Conservation (phyloP, 2,329 filamentous ascomycete species). For the Niveomyces coronatus region DNA sequence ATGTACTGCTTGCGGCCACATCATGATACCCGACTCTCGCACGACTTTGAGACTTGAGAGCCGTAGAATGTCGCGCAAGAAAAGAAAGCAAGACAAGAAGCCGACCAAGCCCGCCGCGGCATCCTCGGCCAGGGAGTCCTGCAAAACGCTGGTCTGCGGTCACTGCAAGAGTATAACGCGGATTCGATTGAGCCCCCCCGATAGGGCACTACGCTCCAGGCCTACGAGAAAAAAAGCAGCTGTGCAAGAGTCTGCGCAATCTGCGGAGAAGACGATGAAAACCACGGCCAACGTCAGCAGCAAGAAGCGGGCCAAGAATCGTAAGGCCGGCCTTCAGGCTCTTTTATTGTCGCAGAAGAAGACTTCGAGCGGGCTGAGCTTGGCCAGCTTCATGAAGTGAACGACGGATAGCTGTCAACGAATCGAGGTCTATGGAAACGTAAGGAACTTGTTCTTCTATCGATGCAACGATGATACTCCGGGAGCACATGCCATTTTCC, state of each 20-base stretch:
- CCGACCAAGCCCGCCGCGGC: too few species aligned
- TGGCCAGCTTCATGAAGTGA: constrained; percentile 43
- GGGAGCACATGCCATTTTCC: too few species aligned
- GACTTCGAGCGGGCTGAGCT: constrained; percentile 33
- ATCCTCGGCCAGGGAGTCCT: constrained; percentile 13
- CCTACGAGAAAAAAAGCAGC: constrained; percentile 14
- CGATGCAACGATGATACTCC: too few species aligned
- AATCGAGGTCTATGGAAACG: too few species aligned
- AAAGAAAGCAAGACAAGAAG: background rate
- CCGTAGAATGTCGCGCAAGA: constrained; percentile 7
- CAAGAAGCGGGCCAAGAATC: constrained; percentile 54
- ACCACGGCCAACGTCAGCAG: constrained; percentile 45
- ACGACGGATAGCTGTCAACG: too few species aligned
- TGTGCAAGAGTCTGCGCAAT: background rate
- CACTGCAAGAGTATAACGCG: constrained; percentile 34
- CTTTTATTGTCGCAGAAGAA: constrained; percentile 44
- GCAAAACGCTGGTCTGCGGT: constrained; percentile 35
- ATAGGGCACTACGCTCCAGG: constrained; percentile 17
- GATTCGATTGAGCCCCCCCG: constrained; percentile 30
- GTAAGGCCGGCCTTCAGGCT: constrained; percentile 57
- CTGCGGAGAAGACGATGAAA: constrained; percentile 19
- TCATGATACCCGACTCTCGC: constrained; percentile 43
- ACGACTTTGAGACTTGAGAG: constrained; percentile 29
- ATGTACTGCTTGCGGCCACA: constrained; percentile 51
- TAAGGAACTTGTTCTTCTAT: too few species aligned